Percentiles rank a stretch among this genome's conserved stretches.
These are phyloP conservation scores for Centrapalus pauciflorus DNA, from an alignment of 129 eudicot species.

Conservation along the genomic window DNA sequence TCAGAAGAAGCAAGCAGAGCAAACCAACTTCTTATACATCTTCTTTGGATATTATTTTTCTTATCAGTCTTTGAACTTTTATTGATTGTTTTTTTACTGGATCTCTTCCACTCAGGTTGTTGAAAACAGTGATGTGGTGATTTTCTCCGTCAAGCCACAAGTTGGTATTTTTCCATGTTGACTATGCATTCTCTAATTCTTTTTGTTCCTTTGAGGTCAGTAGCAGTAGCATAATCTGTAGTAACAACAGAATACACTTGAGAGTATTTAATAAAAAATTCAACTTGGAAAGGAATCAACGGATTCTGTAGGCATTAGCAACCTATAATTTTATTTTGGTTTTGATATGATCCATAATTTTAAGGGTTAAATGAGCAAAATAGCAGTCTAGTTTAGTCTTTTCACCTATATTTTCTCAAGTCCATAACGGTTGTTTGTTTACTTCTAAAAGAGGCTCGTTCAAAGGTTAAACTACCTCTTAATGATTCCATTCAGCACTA, in stretches of 20 bases:
- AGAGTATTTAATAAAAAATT: neutral
- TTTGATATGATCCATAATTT: neutral
- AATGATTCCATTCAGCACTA: too few relatives aligned
- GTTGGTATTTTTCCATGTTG: constrained; percentile 44
- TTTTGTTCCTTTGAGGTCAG: neutral
- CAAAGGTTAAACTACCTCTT: too few relatives aligned
- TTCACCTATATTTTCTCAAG: too few relatives aligned
- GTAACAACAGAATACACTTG: neutral
- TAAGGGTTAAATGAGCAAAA: too few relatives aligned
- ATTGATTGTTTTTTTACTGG: neutral
- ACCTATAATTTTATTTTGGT: neutral
- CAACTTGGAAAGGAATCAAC: neutral
- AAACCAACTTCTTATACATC: neutral
- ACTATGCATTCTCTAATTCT: neutral
- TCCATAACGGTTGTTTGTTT: too few relatives aligned
- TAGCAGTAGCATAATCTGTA: neutral
- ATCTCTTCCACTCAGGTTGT: constrained; percentile 54
- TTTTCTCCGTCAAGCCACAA: constrained; percentile 85
- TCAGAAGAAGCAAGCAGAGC: neutral
- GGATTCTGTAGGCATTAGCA: neutral
- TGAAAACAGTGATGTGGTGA: constrained; percentile 71
- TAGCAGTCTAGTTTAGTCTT: too few relatives aligned
- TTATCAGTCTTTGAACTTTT: too few relatives aligned
- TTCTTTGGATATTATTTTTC: too few relatives aligned
- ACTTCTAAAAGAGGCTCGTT: too few relatives aligned